Percentiles rank a stretch among this genome's conserved stretches.
Evolutionary conservation across 176 grass and related monocot genomes (phyloP).

Genomic region (Saccharum officinarum): DNA sequence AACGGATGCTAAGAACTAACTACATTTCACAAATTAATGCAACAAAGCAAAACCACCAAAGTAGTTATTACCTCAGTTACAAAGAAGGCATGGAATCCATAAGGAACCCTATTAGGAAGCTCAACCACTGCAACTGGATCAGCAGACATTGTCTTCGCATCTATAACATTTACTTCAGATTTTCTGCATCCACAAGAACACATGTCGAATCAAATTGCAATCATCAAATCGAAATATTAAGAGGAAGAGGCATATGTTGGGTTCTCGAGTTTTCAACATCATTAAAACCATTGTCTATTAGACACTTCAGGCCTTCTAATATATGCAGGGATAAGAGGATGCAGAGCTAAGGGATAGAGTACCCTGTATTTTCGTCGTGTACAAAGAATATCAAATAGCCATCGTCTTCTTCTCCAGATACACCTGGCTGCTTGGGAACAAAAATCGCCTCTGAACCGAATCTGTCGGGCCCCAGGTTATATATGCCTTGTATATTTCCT

Average conservation of each 20-base stretch:
- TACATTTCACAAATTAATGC: no score
- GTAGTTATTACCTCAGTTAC: constrained; percentile 63
- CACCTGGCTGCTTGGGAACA: constrained; percentile 62
- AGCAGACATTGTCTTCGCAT: constrained; percentile 87
- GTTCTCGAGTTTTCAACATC: background rate
- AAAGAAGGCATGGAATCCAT: constrained; percentile 93
- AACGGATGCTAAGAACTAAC: background rate
- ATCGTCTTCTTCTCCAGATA: constrained; percentile 80
- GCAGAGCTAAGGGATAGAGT: constrained; percentile 23
- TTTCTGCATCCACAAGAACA: constrained; percentile 52
- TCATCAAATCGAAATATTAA: background rate
- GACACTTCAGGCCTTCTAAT: background rate
- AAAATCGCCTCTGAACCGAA: constrained; percentile 90
- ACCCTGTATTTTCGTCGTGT: constrained; percentile 90
- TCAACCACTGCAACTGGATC: constrained; percentile 85
- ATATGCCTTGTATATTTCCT: constrained; percentile 75
- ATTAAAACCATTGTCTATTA: background rate
- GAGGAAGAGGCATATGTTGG: background rate
- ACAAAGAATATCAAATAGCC: constrained; percentile 90
- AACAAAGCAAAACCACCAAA: background rate
- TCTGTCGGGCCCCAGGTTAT: constrained; percentile 68
- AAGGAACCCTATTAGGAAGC: constrained; percentile 78
- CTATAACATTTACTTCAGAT: constrained; percentile 85
- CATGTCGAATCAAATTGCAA: background rate
- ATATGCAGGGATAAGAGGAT: background rate